These are phyloP conservation scores for Colletotrichum sp. DNA, from an alignment of 2,329 filamentous ascomycete genomes.

Conservation along the genomic window DNA sequence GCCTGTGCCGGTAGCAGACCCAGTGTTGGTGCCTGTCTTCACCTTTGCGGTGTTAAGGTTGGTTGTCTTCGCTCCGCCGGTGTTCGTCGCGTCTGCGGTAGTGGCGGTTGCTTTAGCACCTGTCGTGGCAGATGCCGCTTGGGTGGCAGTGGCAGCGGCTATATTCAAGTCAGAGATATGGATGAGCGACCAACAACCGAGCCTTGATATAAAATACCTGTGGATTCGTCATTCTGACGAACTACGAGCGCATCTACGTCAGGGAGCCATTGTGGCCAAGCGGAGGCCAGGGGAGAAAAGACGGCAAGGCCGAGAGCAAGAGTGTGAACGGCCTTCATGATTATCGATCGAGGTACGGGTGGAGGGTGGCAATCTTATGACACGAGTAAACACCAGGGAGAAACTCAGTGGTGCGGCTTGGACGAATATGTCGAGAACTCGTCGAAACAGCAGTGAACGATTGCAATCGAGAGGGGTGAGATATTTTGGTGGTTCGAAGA, in stretches of 20 bases:
- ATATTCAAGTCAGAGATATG: not conserved
- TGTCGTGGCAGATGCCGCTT: slow-evolving; percentile 5
- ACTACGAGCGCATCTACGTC: slow-evolving; percentile 58
- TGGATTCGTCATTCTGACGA: slow-evolving; percentile 44
- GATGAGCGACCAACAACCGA: not conserved
- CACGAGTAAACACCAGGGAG: not conserved
- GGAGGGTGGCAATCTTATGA: not conserved
- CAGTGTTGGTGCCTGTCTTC: slow-evolving; percentile 24
- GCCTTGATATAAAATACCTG: slow-evolving; percentile 18
- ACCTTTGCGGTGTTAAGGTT: slow-evolving; percentile 46
- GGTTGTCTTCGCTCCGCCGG: slow-evolving; percentile 33
- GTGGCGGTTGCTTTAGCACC: slow-evolving; percentile 22
- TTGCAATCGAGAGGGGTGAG: not conserved
- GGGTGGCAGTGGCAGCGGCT: not conserved
- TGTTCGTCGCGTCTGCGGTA: slow-evolving; percentile 24
- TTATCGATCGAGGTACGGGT: not conserved
- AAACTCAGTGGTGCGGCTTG: not conserved
- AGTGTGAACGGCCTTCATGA: slow-evolving; percentile 22
- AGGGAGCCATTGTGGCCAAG: slow-evolving; percentile 63
- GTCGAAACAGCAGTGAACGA: not conserved
- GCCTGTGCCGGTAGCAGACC: slow-evolving; percentile 28
- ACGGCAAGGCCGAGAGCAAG: slow-evolving; percentile 25
- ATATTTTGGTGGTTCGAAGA: not conserved
- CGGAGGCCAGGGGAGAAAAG: slow-evolving; percentile 48
- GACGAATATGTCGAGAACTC: not conserved